Evolutionary conservation across 352 stramenopile species (phyloP), one percentile per base, ranked within the genome.

Genomic region (Phytophthora pinifolia): DNA sequence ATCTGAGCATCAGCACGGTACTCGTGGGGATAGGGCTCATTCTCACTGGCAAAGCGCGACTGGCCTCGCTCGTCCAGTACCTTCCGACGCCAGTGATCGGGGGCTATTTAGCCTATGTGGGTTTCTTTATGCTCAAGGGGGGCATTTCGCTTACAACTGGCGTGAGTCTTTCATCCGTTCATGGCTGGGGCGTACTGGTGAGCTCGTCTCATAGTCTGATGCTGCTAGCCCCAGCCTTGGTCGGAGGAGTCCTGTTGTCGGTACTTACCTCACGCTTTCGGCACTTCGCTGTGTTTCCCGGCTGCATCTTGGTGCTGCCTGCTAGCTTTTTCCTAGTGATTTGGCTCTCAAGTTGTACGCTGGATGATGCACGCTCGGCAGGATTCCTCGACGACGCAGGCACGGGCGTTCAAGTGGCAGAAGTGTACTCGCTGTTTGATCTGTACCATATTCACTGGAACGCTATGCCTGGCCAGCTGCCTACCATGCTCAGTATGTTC

Each of bases 71-170:
- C 25, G 94, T 98, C 9, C 94, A 98, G 65, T 92, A 98, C 50
- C 74, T 99, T 10, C 96, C 97, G 3, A 97, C 96, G 25, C 93
- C 88, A 30, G 97, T 99, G 7, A 88, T 99, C 20, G 96, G 75
- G 12, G 96, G 97, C 6, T 99, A 99, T 76, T 76, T 99, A 34
- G 96, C 94, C 17, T 98, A 94, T 56, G 97, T 98, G 36, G 97
- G 97, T 1, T 98, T 97, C 54, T 99, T 99, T 62, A 97, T 96
- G 76, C 53, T 97, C 29, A 87, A 97, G 62, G 92, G 89, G 6
- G 91, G 92, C 1, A 62, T 97, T 33, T 84, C 83, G 5, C 62
- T 98, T 13, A 95, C 89, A 63, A 96, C 95, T 9, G 82, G 73
- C 3, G 65, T 77, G 29, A 67, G 72, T 42, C 83, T 98, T 48